Conservation (phyloP, 2,329 filamentous ascomycete species). For the Bipolaris gigantea region DNA sequence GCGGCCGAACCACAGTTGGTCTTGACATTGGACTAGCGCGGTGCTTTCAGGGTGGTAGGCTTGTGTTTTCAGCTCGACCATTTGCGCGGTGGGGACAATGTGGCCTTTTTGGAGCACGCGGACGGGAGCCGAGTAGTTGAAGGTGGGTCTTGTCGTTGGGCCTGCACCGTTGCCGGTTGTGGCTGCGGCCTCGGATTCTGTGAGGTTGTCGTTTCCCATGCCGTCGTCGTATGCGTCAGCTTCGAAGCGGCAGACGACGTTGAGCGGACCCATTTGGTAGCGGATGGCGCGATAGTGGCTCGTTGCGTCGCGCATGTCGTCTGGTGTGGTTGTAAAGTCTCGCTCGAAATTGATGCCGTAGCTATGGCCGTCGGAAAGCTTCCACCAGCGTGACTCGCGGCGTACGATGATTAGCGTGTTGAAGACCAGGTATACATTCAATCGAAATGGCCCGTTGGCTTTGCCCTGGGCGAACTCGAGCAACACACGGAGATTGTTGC, state of each 20-base stretch:
- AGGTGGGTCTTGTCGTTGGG: slow-evolving; percentile 12
- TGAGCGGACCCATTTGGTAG: slow-evolving; percentile 31
- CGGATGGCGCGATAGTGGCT: slow-evolving; percentile 37
- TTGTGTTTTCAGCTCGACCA: slow-evolving; percentile 34
- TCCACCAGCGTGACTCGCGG: slow-evolving; percentile 32
- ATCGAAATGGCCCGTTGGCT: slow-evolving; percentile 26
- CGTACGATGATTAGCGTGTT: slow-evolving; percentile 34
- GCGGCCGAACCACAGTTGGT: slow-evolving; percentile 40
- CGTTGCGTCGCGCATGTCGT: slow-evolving; percentile 31
- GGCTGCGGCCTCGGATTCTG: slow-evolving; percentile 8
- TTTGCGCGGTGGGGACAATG: slow-evolving; percentile 25
- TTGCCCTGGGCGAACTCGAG: slow-evolving; percentile 33
- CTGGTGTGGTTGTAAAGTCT: slow-evolving; percentile 24
- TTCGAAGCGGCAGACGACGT: slow-evolving; percentile 34
- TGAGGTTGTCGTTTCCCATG: slow-evolving; percentile 14
- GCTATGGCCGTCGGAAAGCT: slow-evolving; percentile 12
- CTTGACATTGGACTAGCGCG: slow-evolving; percentile 20
- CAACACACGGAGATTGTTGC: slow-evolving; percentile 33
- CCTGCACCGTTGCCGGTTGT: slow-evolving; percentile 15
- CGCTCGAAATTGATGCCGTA: slow-evolving; percentile 34
- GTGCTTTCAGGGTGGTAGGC: slow-evolving; percentile 11
- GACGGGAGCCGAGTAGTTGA: slow-evolving; percentile 22
- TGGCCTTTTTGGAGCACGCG: slow-evolving; percentile 30
- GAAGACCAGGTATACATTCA: slow-evolving; percentile 28
- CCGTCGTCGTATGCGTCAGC: slow-evolving; percentile 34